Evolutionary conservation across 495 filamentous ascomycete species (phyloP).

Genomic region (Pyrenula aspistea): DNA sequence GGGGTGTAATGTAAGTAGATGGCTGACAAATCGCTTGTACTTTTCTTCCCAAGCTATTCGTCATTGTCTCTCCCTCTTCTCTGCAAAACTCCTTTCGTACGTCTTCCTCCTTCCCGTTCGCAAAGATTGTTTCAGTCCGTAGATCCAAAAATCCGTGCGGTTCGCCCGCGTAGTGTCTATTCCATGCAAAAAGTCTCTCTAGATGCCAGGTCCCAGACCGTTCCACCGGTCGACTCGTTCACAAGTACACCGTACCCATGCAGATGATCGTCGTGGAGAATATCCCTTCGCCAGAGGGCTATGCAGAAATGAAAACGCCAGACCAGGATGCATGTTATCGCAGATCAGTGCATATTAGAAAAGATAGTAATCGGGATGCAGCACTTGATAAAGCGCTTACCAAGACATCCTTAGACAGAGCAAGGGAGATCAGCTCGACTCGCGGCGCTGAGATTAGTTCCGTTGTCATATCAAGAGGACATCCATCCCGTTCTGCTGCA

Average conservation of each 20-base stretch:
- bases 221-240: not conserved
- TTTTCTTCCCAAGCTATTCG: too few species aligned
- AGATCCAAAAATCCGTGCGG: not conserved
- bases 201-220: not conserved
- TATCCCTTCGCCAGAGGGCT: not conserved
- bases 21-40: too few species aligned
- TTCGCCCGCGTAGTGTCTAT: not conserved
- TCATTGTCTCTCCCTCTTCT: too few species aligned
- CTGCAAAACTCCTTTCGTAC: not conserved
- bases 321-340: not conserved
- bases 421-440: not conserved
- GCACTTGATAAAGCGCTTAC: not conserved
- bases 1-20: too few species aligned
- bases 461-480: conserved; percentile 71
- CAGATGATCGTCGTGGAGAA: not conserved
- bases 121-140: not conserved
- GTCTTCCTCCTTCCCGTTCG: not conserved
- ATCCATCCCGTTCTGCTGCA: conserved; percentile 85
- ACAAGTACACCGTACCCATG: not conserved
- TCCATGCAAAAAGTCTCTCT: not conserved
- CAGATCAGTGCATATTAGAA: not conserved
- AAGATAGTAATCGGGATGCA: not conserved
- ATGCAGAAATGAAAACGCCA: not conserved
- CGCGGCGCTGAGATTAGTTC: not conserved
- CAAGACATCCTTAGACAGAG: not conserved